Percentiles rank a stretch among this genome's conserved stretches.
Evolutionary conservation across 495 filamentous ascomycete genomes (phyloP).

Genomic region (Pseudomonodictys pantanalensis): DNA sequence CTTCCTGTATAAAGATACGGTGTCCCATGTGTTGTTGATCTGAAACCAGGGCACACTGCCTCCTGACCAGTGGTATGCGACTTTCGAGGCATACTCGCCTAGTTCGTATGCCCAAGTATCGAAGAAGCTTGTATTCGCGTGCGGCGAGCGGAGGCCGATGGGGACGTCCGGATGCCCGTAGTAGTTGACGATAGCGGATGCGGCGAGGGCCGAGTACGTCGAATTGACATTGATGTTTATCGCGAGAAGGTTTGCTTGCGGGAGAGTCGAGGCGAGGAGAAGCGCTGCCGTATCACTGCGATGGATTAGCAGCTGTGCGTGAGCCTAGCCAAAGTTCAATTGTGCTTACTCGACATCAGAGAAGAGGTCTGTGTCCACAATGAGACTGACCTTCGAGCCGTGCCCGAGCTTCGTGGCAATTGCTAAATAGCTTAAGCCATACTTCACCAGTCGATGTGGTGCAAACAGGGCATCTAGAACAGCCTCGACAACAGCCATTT

Average conservation of each 20-base stretch:
- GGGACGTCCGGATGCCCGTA: constrained; percentile 43
- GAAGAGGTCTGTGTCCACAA: not conserved
- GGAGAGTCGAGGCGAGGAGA: constrained; percentile 18
- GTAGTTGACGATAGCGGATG: constrained; percentile 45
- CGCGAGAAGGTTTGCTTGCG: constrained; percentile 39
- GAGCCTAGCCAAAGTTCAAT: not conserved
- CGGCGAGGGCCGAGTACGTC: constrained; percentile 44
- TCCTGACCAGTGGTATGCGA: constrained; percentile 44
- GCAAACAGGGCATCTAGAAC: too few relatives aligned
- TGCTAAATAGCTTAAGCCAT: too few relatives aligned
- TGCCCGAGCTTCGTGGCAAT: too few relatives aligned
- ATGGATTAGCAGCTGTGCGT: not conserved
- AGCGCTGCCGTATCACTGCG: constrained; percentile 15
- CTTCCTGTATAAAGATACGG: constrained; percentile 47
- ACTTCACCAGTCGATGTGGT: too few relatives aligned
- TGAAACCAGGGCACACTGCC: constrained; percentile 29
- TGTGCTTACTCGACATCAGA: constrained; percentile 1
- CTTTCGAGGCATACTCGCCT: constrained; percentile 42
- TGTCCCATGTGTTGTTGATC: constrained; percentile 44
- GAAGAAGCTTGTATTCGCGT: constrained; percentile 46
- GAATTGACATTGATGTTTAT: constrained; percentile 48
- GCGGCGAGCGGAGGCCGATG: constrained; percentile 43
- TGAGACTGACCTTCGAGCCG: too few relatives aligned
- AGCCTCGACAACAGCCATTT: too few relatives aligned
- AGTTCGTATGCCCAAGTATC: constrained; percentile 40